A percentile compares a stretch with the other conserved stretches of the same genome.
These are phyloP conservation scores for Phytophthora tentaculata DNA, from an alignment of 352 stramenopile species.

Conservation along the genomic window DNA sequence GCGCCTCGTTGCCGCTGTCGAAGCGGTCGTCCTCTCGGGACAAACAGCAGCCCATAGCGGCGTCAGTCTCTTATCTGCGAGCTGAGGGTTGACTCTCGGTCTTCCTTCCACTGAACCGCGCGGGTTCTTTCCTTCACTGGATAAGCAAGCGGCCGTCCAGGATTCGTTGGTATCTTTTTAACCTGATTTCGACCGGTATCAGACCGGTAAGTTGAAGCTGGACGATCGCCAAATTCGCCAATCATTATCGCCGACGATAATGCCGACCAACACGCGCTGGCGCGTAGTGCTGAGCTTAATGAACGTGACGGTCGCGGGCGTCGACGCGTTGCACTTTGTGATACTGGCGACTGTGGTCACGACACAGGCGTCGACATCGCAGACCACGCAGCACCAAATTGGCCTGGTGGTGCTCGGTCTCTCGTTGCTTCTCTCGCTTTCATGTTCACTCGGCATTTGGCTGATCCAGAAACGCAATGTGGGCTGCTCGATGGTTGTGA, in stretches of 20 bases:
- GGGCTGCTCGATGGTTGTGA: slow-evolving; percentile 20
- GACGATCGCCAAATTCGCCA: slow-evolving; percentile 1
- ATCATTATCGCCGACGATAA: neutral
- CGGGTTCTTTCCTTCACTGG: slow-evolving; percentile 17
- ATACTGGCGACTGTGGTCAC: slow-evolving; percentile 6
- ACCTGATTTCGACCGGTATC: slow-evolving; percentile 29
- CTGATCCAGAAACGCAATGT: slow-evolving; percentile 8
- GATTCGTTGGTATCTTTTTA: slow-evolving; percentile 22
- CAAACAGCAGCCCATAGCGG: slow-evolving; percentile 69
- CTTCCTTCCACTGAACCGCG: slow-evolving; percentile 3
- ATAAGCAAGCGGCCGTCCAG: neutral
- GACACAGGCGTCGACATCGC: neutral
- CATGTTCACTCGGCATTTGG: slow-evolving; percentile 10
- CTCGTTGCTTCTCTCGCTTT: slow-evolving; percentile 13
- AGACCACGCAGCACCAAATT: slow-evolving; percentile 1
- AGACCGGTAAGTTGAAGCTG: slow-evolving; percentile 21
- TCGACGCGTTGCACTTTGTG: slow-evolving; percentile 10
- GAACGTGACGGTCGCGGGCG: slow-evolving; percentile 9
- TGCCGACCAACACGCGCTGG: neutral
- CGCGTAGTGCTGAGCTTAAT: slow-evolving; percentile 11
- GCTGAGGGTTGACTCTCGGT: neutral
- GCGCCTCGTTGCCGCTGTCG: slow-evolving; percentile 48
- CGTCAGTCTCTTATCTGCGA: slow-evolving; percentile 13
- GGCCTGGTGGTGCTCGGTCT: slow-evolving; percentile 3
- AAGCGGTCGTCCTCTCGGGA: slow-evolving; percentile 75